Evolutionary conservation across 306 rosid genomes (phyloP), one percentile per base, ranked within the genome.

Genomic region (Senna tora): DNA sequence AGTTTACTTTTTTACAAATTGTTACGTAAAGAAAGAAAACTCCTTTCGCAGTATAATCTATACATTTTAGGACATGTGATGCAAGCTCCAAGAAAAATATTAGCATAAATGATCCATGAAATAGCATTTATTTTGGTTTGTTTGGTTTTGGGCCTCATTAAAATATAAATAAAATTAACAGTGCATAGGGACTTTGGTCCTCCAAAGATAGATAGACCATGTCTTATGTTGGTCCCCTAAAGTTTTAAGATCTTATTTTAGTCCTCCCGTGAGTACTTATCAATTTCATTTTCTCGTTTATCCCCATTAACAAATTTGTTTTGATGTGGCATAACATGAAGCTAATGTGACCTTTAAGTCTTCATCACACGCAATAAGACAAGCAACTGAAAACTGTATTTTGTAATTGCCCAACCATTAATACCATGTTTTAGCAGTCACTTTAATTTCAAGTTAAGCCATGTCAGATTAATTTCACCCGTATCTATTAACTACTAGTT

Each of bases 61-160:
- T 46, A 14, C 19, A 65, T 67, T 32, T 41, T 34, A 51, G n/a
- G 39, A 75, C 42, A 53, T 25, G 69, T 25, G 38, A 38, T 63
- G 36, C 38, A 43, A 17, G 69, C 12, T 63, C n/a, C 8, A 30
- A 50, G 60, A 39, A 41, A 36, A 46, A 28, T 39, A 16, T 55
- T 66, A 51, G 54, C 55, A 20, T 7, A 72, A 11, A 41, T 20
- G 39, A 47, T 14, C 4, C 36, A 7, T 64, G 25, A 58, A 47
- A 30, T 65, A 47, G 47, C 43, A 11, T 55, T 63, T 45, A 54
- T 61, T 10, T 41, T 67, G 32, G 39, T 16, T 67, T 57, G 52
- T 36, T 12, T 49, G 30, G 46, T 76, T 62, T 39, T 57, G 58
- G 22, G 8, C 21, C 28, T 43, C 52, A 15, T 72, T 42, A 58